Percentiles rank a stretch among this genome's conserved stretches.
These are phyloP conservation scores for Aspergillus intermedius DNA, from an alignment of 2,329 filamentous ascomycete genomes.

Conservation along the genomic window DNA sequence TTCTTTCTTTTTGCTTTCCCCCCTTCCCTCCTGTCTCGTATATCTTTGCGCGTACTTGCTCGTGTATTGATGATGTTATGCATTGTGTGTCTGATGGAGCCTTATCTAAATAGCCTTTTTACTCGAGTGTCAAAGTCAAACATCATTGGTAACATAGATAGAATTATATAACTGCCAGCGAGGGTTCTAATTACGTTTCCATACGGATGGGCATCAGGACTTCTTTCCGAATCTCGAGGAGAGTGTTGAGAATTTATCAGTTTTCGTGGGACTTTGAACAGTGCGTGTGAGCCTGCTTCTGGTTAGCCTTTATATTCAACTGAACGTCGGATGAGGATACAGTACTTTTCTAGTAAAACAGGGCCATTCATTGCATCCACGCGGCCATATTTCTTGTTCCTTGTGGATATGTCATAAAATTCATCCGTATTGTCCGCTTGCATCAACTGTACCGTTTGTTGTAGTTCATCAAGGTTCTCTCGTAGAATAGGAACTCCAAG, in stretches of 20 bases:
- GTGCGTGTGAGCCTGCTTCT: conserved; percentile 55
- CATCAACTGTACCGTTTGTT: conserved; percentile 87
- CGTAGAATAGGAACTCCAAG: conserved; percentile 83
- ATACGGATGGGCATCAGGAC: conserved; percentile 9
- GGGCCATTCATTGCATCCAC: conserved; percentile 90
- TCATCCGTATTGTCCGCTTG: conserved; percentile 85
- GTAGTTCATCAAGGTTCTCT: conserved; percentile 84
- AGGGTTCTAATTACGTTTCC: too few relatives aligned
- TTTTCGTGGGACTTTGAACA: conserved; percentile 53
- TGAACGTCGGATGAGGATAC: not conserved
- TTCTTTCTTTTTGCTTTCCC: too few relatives aligned
- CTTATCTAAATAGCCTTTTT: too few relatives aligned
- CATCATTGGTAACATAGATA: too few relatives aligned
- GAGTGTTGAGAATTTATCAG: conserved; percentile 62
- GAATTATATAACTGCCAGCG: too few relatives aligned
- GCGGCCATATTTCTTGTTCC: conserved; percentile 88
- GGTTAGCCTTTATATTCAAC: conserved; percentile 11
- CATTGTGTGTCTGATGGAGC: too few relatives aligned
- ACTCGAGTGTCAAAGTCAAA: too few relatives aligned
- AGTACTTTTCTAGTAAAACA: conserved; percentile 83
- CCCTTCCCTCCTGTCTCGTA: too few relatives aligned
- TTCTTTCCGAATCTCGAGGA: conserved; percentile 69
- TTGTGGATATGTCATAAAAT: conserved; percentile 84
- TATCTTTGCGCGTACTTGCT: too few relatives aligned
- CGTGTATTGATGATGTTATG: too few relatives aligned